phyloP scores from a whole-genome alignment of 352 stramenopile genomes.

The Phytophthora brassicae region DNA sequence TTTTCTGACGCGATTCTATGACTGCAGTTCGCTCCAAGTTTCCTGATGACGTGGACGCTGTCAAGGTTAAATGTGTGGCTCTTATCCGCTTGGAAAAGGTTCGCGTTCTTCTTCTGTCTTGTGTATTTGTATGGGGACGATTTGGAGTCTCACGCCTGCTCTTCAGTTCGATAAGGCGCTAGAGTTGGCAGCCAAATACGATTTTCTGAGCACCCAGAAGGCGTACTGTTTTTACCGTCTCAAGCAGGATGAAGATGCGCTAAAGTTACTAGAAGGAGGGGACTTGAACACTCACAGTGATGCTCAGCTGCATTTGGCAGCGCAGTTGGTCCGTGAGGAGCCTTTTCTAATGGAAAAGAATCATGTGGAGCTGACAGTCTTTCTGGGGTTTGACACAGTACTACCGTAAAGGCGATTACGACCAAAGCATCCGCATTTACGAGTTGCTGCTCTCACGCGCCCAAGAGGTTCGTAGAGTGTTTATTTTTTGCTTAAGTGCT shows the following conservation, averaged over 20 bases:
- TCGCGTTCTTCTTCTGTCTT: neutral
- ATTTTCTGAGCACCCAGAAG: constrained; percentile 61
- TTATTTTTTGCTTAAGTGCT: neutral
- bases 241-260: constrained; percentile 71
- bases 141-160: constrained; percentile 2
- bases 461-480: constrained; percentile 28
- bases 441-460: constrained; percentile 58
- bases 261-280: constrained; percentile 38
- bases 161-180: constrained; percentile 83
- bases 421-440: constrained; percentile 74
- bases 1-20: constrained; percentile 8
- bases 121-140: neutral
- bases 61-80: constrained; percentile 82
- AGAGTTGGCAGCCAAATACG: constrained; percentile 72
- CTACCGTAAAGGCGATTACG: constrained; percentile 67
- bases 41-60: constrained; percentile 72
- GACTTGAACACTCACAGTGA: constrained; percentile 37
- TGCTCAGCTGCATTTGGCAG: constrained; percentile 64
- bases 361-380: constrained; percentile 2
- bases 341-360: neutral
- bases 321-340: constrained; percentile 51
- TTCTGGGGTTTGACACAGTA: constrained; percentile 36
- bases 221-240: constrained; percentile 84
- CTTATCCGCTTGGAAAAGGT: constrained; percentile 84
- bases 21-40: constrained; percentile 66